Conservation (phyloP, 106 monocot species). For the Dactylorhiza incarnata region DNA sequence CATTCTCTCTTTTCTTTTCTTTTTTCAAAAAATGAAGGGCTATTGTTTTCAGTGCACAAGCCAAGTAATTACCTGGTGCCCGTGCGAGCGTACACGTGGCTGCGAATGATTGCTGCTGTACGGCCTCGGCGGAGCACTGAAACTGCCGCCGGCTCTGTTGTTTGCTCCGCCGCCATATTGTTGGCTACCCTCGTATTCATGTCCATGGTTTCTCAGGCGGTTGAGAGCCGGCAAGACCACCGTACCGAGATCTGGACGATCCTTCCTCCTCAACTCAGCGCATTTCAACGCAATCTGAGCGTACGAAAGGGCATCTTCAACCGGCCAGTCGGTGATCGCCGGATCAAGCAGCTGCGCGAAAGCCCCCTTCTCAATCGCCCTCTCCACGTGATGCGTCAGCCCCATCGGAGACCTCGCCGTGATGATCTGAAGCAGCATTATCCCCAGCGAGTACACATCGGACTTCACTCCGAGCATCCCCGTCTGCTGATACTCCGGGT, state of each 20-base stretch:
- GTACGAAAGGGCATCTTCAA: conserved; percentile 40
- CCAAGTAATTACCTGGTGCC: conserved; percentile 1
- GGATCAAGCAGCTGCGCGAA: conserved; percentile 62
- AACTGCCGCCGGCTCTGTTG: neutral
- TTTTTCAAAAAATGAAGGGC: too few species aligned
- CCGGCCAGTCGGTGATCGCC: conserved; percentile 50
- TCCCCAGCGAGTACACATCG: conserved; percentile 77
- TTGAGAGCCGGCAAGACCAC: conserved; percentile 61
- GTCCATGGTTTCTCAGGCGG: conserved; percentile 36
- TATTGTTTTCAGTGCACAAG: neutral
- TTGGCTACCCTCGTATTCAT: conserved; percentile 10
- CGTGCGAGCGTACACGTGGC: neutral
- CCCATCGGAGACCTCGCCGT: conserved; percentile 85
- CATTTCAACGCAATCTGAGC: conserved; percentile 57
- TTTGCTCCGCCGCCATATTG: neutral
- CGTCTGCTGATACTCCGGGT: conserved; percentile 91
- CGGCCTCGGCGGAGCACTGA: neutral
- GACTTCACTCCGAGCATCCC: conserved; percentile 85
- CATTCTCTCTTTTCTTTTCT: too few species aligned
- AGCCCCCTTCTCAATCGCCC: conserved; percentile 54
- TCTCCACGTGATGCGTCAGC: conserved; percentile 64
- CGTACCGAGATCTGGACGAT: conserved; percentile 27
- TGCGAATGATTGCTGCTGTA: neutral
- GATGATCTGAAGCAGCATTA: conserved; percentile 75
- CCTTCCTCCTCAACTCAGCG: conserved; percentile 12